phyloP scores from a whole-genome alignment of 139 green algal genomes.

The Spirogloea muscicola region DNA sequence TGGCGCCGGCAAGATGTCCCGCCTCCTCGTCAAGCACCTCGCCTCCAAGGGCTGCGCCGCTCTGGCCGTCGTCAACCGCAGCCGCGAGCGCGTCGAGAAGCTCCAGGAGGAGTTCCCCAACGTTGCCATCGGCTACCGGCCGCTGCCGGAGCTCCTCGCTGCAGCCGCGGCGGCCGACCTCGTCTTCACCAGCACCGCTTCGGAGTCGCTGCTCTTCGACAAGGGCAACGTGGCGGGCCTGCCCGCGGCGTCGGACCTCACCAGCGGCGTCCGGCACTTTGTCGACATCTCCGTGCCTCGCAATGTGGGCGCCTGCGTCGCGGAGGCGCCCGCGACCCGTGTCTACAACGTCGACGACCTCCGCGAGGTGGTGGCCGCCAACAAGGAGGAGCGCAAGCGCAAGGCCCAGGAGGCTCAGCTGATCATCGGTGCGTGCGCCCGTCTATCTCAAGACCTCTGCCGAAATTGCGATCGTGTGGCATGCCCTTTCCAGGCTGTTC shows the following conservation, averaged over 20 bases:
- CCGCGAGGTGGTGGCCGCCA: constrained; percentile 91
- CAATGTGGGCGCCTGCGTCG: constrained; percentile 84
- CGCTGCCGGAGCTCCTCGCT: constrained; percentile 86
- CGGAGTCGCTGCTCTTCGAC: constrained; percentile 40
- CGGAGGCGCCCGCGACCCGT: constrained; percentile 56
- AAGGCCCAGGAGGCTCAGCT: constrained; percentile 66
- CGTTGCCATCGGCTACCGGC: constrained; percentile 82
- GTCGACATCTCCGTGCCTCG: constrained; percentile 96
- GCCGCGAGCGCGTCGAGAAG: constrained; percentile 74
- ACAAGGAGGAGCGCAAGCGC: constrained; percentile 82
- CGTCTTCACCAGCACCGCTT: constrained; percentile 81
- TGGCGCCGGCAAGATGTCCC: constrained; percentile 95
- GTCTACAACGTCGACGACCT: constrained; percentile 99
- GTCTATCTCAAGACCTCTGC: too few relatives aligned
- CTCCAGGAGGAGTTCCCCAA: constrained; percentile 92
- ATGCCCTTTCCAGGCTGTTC: too few relatives aligned
- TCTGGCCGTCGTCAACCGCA: constrained; percentile 89
- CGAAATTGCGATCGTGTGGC: too few relatives aligned
- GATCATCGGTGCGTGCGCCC: too few relatives aligned
- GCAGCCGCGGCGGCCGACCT: constrained; percentile 74
- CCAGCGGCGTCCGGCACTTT: constrained; percentile 84
- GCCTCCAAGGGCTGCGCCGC: constrained; percentile 87
- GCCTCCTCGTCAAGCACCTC: constrained; percentile 96
- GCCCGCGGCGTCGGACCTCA: constrained; percentile 43
- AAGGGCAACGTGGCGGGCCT: constrained; percentile 54